Percentiles rank a stretch among this genome's conserved stretches.
Conservation (phyloP, 257 asterid species). For the Plectranthus barbatus region DNA sequence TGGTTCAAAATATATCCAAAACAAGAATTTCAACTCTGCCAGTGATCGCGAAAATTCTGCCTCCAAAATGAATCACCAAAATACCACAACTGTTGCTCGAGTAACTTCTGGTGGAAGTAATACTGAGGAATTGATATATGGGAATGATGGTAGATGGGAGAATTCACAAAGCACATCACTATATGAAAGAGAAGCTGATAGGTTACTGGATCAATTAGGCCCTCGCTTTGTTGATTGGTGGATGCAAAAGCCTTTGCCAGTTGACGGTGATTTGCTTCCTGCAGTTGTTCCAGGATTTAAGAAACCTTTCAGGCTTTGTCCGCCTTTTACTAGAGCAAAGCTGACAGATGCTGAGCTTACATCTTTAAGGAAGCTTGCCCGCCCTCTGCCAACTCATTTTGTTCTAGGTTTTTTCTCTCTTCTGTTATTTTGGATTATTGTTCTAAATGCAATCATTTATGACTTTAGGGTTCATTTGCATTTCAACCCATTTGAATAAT, state of each 20-base stretch:
- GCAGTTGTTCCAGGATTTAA: slow-evolving; percentile 64
- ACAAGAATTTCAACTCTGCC: slow-evolving; percentile 11
- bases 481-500: background rate
- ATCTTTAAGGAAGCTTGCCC: slow-evolving; percentile 72
- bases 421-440: background rate
- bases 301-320: slow-evolving; percentile 67
- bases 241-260: slow-evolving; percentile 87
- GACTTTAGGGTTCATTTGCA: slow-evolving; percentile 2
- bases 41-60: slow-evolving; percentile 20
- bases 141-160: slow-evolving; percentile 27
- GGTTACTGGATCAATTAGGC: slow-evolving; percentile 82
- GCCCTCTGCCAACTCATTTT: slow-evolving; percentile 77
- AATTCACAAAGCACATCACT: slow-evolving; percentile 36
- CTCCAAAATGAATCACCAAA: slow-evolving; percentile 5
- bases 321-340: slow-evolving; percentile 61
- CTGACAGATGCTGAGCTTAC: slow-evolving; percentile 76
- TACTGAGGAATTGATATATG: slow-evolving; percentile 21
- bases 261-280: slow-evolving; percentile 86
- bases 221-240: slow-evolving; percentile 98
- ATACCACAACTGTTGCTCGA: slow-evolving; percentile 9
- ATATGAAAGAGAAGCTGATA: slow-evolving; percentile 73
- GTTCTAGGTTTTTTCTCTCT: slow-evolving; percentile 59
- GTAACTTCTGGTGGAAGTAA: slow-evolving; percentile 21
- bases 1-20: slow-evolving; percentile 7
- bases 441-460: background rate